Evolutionary conservation across 106 monocot species (phyloP), one percentile per base, ranked within the genome.

Genomic region (Allium sativum): DNA sequence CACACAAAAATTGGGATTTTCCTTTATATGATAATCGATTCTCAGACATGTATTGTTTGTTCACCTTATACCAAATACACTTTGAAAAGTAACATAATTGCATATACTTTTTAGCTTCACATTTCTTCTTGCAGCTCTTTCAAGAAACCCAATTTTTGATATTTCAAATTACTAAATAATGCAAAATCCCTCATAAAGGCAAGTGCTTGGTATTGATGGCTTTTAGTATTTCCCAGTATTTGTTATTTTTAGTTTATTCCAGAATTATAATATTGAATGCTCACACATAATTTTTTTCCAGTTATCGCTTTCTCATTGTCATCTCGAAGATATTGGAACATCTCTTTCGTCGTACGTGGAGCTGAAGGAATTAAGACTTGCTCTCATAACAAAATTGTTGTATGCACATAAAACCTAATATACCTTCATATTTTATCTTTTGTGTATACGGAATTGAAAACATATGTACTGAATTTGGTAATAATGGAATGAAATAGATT

Each of bases 311-410:
- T 87, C 95, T 52, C 77, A 84, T 60, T 96, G 95, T 53, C 66
- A 87, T 68, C 82, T 96, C 52, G 74, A 96, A 87, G 68, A 53
- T 1, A 84, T 96, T 74, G 81, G 90, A 44, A 68, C 79, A 55
- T 90, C 87, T 20, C 79, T 96, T 4, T 57, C 68, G 5, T 75
- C 70, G 40, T 81, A 82, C 54, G 50, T 73, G 19, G 73, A 87
- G 7, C 61, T 96, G 78, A 96, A 82, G 79, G 95, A 96, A 71
- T 55, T 82, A 53, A 80, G 84, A 70, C 74, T 90, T 75, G 65
- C n/a, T n/a, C 95, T 47, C 75, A 96, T 69, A 90, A 96, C 72
- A 79, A 83, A 71, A 90, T 96, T 14, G 71, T 71, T 7, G 95
- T 87, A 90, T 68, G 80, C 75, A 61, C 55, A n/a, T n/a, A n/a